Base-by-base conservation (phyloP, 1,284 basidiomycete species). In the Xerocomus minutiporus region DNA sequence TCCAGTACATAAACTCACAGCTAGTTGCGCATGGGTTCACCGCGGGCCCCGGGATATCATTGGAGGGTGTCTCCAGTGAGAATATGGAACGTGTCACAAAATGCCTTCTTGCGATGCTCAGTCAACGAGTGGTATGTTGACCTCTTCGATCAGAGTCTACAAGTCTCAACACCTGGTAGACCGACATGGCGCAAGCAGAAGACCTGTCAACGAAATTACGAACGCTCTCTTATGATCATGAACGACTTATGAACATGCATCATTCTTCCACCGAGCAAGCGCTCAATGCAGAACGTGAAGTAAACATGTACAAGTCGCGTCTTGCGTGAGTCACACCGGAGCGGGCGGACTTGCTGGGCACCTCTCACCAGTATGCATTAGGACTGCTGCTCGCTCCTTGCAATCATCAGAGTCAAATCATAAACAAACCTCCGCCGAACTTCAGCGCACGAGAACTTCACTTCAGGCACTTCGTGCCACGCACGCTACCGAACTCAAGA, bases 181-280 rank as follows among this genome's bases (percentile, higher is more conserved):
- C 86, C 62, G 93, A 95, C 66, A 85, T 93, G 76, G 73, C 79
- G 9, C 77, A 82, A n/a, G 82, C 88, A 23, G 93, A 96, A 59
- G 80, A 87, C 5, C 65, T 93, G 4, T 78, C 83, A 0, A 84
- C 88, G 0, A 88, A 90, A 58, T 71, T 91, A 38, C 77, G 89
- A 15, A 92, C 88, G 0, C 71, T 93, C 3, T 79, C 82, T 8
- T 94, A 95, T 58, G 93, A 96, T 61, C 78, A 91, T 54, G 91
- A 94, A 61, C 80, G 92, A 1, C 73, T 93, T 43, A 69, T 72
- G 35, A 80, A 80, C 15, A 83, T 88, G 76, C 77, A 86, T 65
- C 76, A 73, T 49, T 71, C 73, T 20, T 78, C 78, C 45, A 79
- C 69, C 15, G 80, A 85, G 53, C 75, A 75, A 48, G 74, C 82